Evolutionary conservation across 2,329 filamentous ascomycete species (phyloP).

Genomic region (Emericellopsis cladophorae): DNA sequence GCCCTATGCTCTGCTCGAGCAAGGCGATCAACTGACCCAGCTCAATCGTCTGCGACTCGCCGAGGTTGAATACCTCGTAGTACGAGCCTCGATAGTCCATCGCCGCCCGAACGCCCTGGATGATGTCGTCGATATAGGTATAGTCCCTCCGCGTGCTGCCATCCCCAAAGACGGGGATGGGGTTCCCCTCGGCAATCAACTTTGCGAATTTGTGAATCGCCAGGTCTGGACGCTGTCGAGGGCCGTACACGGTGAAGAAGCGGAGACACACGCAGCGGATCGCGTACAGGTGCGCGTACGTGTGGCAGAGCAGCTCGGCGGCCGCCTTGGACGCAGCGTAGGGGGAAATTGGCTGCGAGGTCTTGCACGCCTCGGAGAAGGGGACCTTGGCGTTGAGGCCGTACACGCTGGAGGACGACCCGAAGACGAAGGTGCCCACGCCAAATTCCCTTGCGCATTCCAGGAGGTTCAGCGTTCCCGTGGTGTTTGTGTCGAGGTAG

Average conservation of each 20-base stretch:
- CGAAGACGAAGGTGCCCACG: slow-evolving; percentile 10
- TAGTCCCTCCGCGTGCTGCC: slow-evolving; percentile 11
- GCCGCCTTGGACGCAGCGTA: slow-evolving; percentile 19
- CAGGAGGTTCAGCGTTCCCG: slow-evolving; percentile 10
- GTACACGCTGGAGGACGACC: slow-evolving; percentile 11
- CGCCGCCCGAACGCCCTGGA: slow-evolving; percentile 9
- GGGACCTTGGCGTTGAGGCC: slow-evolving; percentile 9
- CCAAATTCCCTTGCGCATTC: slow-evolving; percentile 10
- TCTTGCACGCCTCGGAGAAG: slow-evolving; percentile 8
- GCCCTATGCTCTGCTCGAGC: slow-evolving; percentile 8
- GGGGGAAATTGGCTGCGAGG: slow-evolving; percentile 9
- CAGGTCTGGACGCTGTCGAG: slow-evolving; percentile 11
- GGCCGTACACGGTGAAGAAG: slow-evolving; percentile 13
- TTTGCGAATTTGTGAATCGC: slow-evolving; percentile 11
- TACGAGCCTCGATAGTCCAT: slow-evolving; percentile 7
- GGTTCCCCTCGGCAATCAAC: slow-evolving; percentile 9
- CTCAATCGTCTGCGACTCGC: slow-evolving; percentile 10
- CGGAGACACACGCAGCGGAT: slow-evolving; percentile 10
- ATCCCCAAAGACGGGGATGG: slow-evolving; percentile 11
- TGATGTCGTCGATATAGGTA: slow-evolving; percentile 11
- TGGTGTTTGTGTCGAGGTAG: slow-evolving; percentile 11
- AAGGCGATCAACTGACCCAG: slow-evolving; percentile 8
- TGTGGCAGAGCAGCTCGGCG: slow-evolving; percentile 19
- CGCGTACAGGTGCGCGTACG: slow-evolving; percentile 16
- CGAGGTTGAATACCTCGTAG: slow-evolving; percentile 12